phyloP scores from a whole-genome alignment of 176 grass and related monocot genomes.

The Rhynchospora breviuscula region DNA sequence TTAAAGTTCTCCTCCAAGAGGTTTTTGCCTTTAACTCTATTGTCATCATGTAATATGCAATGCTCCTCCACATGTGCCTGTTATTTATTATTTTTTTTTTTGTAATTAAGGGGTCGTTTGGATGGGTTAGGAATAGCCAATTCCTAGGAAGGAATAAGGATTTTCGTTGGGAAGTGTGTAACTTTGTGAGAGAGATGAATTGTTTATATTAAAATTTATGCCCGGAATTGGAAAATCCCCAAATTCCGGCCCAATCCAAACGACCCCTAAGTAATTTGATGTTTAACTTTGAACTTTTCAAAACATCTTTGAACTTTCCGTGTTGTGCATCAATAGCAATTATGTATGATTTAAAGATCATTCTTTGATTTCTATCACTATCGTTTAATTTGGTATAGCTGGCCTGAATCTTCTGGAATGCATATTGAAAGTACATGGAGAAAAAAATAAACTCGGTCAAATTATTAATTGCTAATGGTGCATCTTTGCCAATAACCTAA shows the following conservation, averaged over 20 bases:
- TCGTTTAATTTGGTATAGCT: background rate
- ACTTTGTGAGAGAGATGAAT: too few relatives aligned
- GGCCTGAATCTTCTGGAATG: background rate
- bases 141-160: too few relatives aligned
- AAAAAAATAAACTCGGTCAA: background rate
- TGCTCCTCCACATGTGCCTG: background rate
- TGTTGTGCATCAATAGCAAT: background rate
- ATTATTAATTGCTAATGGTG: background rate
- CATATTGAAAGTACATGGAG: background rate
- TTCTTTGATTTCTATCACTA: background rate
- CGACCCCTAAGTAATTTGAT: background rate
- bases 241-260: too few relatives aligned
- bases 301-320: background rate
- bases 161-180: too few relatives aligned
- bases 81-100: background rate
- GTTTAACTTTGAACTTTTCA: background rate
- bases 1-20: background rate
- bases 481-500: too few relatives aligned
- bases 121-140: too few relatives aligned
- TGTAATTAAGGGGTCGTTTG: too few relatives aligned
- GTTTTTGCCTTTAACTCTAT: background rate
- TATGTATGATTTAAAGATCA: background rate
- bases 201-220: too few relatives aligned
- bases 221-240: too few relatives aligned
- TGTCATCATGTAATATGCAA: background rate